Conservation (phyloP, 1,284 basidiomycete genomes). For the Neolentinus lepideus region DNA sequence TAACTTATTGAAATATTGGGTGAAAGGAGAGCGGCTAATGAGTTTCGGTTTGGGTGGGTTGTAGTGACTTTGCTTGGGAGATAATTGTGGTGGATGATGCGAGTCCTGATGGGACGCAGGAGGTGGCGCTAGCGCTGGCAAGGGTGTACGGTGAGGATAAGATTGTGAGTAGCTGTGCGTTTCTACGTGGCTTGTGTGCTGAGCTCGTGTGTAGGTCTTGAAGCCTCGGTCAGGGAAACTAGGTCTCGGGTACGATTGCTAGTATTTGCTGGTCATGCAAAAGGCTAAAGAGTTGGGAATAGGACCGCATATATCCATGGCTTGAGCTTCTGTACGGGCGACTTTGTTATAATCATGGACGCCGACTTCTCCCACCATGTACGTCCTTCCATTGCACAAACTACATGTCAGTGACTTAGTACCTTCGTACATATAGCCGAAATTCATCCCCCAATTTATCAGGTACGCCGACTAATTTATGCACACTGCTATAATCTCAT, state of each 20-base stretch:
- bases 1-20: constrained; percentile 8
- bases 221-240: constrained; percentile 85
- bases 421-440: constrained; percentile 46
- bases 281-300: constrained; percentile 7
- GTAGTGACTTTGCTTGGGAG: constrained; percentile 66
- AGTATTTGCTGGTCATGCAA: background rate
- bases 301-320: constrained; percentile 93
- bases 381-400: constrained; percentile 20
- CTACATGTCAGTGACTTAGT: background rate
- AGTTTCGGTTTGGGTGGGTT: constrained; percentile 9
- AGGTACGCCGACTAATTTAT: constrained; percentile 33
- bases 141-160: constrained; percentile 77
- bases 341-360: constrained; percentile 96
- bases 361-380: constrained; percentile 95
- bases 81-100: constrained; percentile 89
- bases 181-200: background rate
- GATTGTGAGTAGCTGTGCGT: constrained; percentile 42
- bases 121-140: constrained; percentile 75
- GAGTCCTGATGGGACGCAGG: constrained; percentile 88
- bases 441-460: constrained; percentile 87
- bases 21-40: background rate
- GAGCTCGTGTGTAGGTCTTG: constrained; percentile 43
- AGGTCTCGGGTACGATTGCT: constrained; percentile 63
- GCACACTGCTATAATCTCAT: background rate
- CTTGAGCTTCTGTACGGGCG: constrained; percentile 81